Evolutionary conservation across 352 stramenopile species (phyloP).

Genomic region (Phytopythium cucurbitacearum): DNA sequence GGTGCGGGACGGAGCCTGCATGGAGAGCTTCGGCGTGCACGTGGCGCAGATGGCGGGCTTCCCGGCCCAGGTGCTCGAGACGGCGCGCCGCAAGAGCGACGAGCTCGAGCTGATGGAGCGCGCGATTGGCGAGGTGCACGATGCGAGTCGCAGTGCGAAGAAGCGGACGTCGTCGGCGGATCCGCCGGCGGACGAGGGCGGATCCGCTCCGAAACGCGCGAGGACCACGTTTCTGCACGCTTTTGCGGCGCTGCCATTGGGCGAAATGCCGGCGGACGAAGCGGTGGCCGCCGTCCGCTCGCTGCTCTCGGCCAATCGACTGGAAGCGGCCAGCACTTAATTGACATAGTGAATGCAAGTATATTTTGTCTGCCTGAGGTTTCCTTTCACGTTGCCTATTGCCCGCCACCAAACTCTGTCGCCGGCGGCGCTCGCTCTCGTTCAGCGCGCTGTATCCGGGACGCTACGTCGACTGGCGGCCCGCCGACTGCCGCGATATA

Average conservation of each 20-base stretch:
- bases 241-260: constrained; percentile 71
- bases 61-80: constrained; percentile 88
- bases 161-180: constrained; percentile 5
- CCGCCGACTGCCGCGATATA: too few species aligned
- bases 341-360: too few species aligned
- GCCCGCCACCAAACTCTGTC: too few species aligned
- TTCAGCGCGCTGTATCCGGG: too few species aligned
- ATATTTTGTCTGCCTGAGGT: too few species aligned
- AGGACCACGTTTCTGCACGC: constrained; percentile 29
- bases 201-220: neutral
- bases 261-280: constrained; percentile 43
- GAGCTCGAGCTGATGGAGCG: constrained; percentile 90
- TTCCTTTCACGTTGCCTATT: too few species aligned
- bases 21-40: constrained; percentile 98
- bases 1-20: constrained; percentile 92
- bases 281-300: constrained; percentile 29
- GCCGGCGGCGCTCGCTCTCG: too few species aligned
- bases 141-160: neutral
- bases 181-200: constrained; percentile 9
- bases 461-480: too few species aligned
- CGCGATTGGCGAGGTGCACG: constrained; percentile 20
- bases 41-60: constrained; percentile 98
- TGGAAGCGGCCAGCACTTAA: constrained; percentile 9
- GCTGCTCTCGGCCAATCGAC: constrained; percentile 12
- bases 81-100: constrained; percentile 92